Percentiles rank a stretch among this genome's conserved stretches.
These are phyloP conservation scores for Coemansia brasiliensis DNA, from an alignment of 192 early-diverging fungal genomes.

Conservation along the genomic window DNA sequence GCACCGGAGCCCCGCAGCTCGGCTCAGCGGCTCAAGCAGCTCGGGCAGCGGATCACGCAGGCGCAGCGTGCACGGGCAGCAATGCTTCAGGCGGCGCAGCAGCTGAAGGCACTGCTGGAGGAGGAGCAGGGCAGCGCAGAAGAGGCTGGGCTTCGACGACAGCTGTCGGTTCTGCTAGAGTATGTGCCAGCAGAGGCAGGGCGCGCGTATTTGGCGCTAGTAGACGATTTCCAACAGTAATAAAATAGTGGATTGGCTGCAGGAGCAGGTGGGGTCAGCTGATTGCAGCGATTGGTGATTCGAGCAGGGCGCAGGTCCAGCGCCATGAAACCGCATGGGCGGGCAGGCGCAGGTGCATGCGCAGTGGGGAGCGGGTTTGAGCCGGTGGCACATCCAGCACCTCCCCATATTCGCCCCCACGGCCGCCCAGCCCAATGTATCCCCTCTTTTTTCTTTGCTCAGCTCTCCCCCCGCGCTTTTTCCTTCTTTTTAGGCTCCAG, in stretches of 20 bases:
- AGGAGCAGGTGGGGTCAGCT: slow-evolving; percentile 23
- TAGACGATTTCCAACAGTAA: slow-evolving; percentile 3
- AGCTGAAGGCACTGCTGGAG: slow-evolving; percentile 31
- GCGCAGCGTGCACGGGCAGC: slow-evolving; percentile 33
- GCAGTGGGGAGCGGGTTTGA: slow-evolving; percentile 17
- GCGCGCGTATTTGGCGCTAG: slow-evolving; percentile 33
- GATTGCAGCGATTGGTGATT: slow-evolving; percentile 27
- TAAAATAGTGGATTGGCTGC: slow-evolving; percentile 24
- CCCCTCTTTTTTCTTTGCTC: slow-evolving; percentile 2
- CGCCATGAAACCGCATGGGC: slow-evolving; percentile 17
- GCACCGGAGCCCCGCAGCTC: not conserved
- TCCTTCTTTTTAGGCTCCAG: not conserved
- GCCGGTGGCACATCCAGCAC: slow-evolving; percentile 9
- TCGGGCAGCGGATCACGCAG: slow-evolving; percentile 48
- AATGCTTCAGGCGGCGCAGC: slow-evolving; percentile 44
- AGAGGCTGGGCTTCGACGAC: slow-evolving; percentile 18
- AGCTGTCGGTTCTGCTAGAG: slow-evolving; percentile 50
- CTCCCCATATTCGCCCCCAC: slow-evolving; percentile 11
- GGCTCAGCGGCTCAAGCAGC: slow-evolving; percentile 39
- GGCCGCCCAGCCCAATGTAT: not conserved
- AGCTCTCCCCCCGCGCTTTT: slow-evolving; percentile 2
- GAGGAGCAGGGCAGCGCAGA: slow-evolving; percentile 11
- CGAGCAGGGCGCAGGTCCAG: slow-evolving; percentile 23
- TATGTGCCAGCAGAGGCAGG: slow-evolving; percentile 46
- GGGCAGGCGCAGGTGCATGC: slow-evolving; percentile 12